A percentile compares a stretch with the other conserved stretches of the same genome.
phyloP scores from a whole-genome alignment of 2,329 filamentous ascomycete species.

The Cadophora luteo-olivacea region DNA sequence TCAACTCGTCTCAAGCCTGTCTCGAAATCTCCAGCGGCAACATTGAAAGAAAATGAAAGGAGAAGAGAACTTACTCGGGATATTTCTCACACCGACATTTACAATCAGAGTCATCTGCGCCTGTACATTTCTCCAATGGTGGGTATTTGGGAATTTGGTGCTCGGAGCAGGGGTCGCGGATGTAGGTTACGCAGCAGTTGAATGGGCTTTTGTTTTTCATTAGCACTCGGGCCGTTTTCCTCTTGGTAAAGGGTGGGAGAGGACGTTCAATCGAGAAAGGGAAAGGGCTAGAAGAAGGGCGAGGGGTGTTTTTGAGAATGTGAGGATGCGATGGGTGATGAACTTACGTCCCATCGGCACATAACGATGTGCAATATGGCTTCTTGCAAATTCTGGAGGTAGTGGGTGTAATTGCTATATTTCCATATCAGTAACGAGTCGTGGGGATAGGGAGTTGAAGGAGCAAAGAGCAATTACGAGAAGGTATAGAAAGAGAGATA shows the following conservation, averaged over 20 bases:
- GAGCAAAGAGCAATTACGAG: too few relatives aligned
- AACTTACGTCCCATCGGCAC: constrained; percentile 13
- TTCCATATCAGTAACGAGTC: not conserved
- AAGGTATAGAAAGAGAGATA: not conserved
- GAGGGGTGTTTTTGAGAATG: too few relatives aligned
- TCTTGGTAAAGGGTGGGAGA: too few relatives aligned
- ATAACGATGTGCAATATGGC: constrained; percentile 1
- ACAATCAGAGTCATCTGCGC: constrained; percentile 6
- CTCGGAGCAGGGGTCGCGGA: constrained; percentile 22
- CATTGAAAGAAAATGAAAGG: not conserved
- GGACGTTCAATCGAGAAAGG: too few relatives aligned
- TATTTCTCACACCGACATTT: constrained; percentile 16
- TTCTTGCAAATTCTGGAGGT: constrained; percentile 13
- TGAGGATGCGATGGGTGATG: too few relatives aligned
- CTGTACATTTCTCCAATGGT: not conserved
- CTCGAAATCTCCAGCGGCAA: too few relatives aligned
- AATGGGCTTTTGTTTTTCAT: constrained; percentile 6
- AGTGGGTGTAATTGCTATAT: not conserved
- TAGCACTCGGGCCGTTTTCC: too few relatives aligned
- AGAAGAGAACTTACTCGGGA: not conserved
- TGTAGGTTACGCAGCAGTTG: constrained; percentile 22
- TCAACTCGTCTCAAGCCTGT: too few relatives aligned
- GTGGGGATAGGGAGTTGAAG: too few relatives aligned
- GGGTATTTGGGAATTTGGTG: constrained; percentile 6
- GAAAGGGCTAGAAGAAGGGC: too few relatives aligned